A percentile compares a stretch with the other conserved stretches of the same genome.
Evolutionary conservation across 2,329 filamentous ascomycete genomes (phyloP).

Genomic region (Stachybotrys chlorohalonatus): DNA sequence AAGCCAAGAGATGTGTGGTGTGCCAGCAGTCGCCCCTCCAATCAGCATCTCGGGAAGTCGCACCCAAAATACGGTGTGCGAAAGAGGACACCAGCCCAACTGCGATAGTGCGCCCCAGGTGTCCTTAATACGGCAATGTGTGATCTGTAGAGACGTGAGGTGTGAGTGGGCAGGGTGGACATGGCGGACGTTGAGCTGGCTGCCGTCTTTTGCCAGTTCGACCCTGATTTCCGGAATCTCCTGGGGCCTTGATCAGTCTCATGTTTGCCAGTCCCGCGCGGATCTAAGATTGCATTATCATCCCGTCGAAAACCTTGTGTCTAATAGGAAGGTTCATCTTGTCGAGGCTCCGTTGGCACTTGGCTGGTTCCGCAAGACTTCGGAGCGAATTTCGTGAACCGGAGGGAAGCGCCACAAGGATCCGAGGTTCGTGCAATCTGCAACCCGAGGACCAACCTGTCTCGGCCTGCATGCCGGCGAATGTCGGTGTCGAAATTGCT

Average conservation of each 20-base stretch:
- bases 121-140: background rate
- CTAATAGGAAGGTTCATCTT: too few relatives aligned
- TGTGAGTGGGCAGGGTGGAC: background rate
- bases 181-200: background rate
- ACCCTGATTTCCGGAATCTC: background rate
- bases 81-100: background rate
- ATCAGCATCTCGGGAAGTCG: background rate
- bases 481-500: background rate
- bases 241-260: background rate
- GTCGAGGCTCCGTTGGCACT: background rate
- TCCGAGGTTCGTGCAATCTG: background rate
- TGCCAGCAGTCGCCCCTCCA: background rate
- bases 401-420: background rate
- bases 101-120: background rate
- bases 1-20: constrained; percentile 2
- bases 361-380: background rate
- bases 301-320: too few relatives aligned
- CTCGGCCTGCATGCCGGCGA: background rate
- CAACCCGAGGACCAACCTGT: background rate
- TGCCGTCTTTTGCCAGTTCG: background rate
- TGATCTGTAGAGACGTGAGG: background rate
- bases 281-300: too few relatives aligned
- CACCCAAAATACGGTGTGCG: background rate
- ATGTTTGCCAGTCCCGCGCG: too few relatives aligned
- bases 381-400: background rate